phyloP scores from a whole-genome alignment of 2,329 filamentous ascomycete species.

The Chrysoporthe cubensis region DNA sequence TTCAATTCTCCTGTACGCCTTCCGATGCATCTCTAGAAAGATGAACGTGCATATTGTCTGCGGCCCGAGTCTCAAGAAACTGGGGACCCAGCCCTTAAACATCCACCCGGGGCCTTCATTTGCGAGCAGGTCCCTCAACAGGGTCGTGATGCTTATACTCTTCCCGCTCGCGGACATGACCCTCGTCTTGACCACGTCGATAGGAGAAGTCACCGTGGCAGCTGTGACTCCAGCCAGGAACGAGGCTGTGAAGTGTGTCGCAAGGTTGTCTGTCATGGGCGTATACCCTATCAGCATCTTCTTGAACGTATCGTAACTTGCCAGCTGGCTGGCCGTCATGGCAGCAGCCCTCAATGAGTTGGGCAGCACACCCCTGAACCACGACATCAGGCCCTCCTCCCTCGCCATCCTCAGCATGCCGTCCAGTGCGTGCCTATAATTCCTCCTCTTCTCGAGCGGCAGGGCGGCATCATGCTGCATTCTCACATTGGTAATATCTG shows the following conservation, averaged over 20 bases:
- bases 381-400: conserved; percentile 74
- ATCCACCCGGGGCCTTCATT: conserved; percentile 79
- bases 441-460: conserved; percentile 72
- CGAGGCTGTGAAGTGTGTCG: conserved; percentile 77
- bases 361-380: conserved; percentile 86
- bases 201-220: conserved; percentile 81
- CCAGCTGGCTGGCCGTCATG: conserved; percentile 85
- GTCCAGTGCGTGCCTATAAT: conserved; percentile 88
- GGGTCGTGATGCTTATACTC: conserved; percentile 54
- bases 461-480: conserved; percentile 95
- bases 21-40: conserved; percentile 86
- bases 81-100: conserved; percentile 90
- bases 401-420: conserved; percentile 86
- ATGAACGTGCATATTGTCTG: conserved; percentile 89
- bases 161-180: conserved; percentile 72
- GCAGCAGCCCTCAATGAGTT: conserved; percentile 81
- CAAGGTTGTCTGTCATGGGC: conserved; percentile 69
- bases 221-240: conserved; percentile 82
- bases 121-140: conserved; percentile 70
- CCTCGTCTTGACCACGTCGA: conserved; percentile 88
- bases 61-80: conserved; percentile 67
- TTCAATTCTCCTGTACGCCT: conserved; percentile 65
- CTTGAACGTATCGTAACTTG: conserved; percentile 86
- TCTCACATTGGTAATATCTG: conserved; percentile 94
- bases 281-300: conserved; percentile 67